A percentile compares a stretch with the other conserved stretches of the same genome.
Conservation (phyloP, 2,329 filamentous ascomycete genomes). For the Neofusicoccum ribis region DNA sequence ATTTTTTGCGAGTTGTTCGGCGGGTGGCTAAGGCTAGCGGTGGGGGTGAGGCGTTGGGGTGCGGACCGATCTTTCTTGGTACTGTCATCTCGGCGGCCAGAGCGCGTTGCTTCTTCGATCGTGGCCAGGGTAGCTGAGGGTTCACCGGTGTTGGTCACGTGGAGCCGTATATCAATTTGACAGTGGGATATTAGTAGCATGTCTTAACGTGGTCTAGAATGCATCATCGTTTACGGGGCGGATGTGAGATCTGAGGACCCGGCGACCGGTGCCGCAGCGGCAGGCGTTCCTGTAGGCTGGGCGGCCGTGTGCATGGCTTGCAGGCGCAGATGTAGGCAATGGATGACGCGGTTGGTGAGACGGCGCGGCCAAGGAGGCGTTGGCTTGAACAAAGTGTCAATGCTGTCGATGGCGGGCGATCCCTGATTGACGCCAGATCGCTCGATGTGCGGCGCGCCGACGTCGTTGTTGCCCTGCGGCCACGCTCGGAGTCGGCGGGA, state of each 20-base stretch:
- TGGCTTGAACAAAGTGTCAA: not conserved
- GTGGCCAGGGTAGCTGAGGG: constrained; percentile 6
- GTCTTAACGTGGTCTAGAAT: constrained; percentile 19
- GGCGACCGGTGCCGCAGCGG: constrained; percentile 18
- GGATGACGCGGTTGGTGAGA: constrained; percentile 10
- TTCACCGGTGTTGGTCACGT: constrained; percentile 8
- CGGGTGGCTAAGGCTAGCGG: not conserved
- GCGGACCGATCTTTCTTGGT: constrained; percentile 4
- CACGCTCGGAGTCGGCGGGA: not conserved
- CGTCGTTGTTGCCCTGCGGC: not conserved
- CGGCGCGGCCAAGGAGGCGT: constrained; percentile 1
- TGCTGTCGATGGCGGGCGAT: not conserved
- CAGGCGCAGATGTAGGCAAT: constrained; percentile 7
- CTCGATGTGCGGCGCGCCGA: not conserved
- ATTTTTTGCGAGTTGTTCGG: not conserved
- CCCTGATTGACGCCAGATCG: not conserved
- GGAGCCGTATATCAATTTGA: not conserved
- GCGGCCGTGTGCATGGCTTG: not conserved
- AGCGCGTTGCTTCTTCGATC: constrained; percentile 6
- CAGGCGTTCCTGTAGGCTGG: constrained; percentile 17
- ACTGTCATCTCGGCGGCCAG: constrained; percentile 2
- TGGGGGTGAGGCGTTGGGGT: not conserved
- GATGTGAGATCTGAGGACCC: constrained; percentile 19
- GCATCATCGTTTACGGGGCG: constrained; percentile 15
- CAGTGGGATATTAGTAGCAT: constrained; percentile 15